Evolutionary conservation across 2,329 filamentous ascomycete genomes (phyloP).

Genomic region (Arthrocladium fulminans): DNA sequence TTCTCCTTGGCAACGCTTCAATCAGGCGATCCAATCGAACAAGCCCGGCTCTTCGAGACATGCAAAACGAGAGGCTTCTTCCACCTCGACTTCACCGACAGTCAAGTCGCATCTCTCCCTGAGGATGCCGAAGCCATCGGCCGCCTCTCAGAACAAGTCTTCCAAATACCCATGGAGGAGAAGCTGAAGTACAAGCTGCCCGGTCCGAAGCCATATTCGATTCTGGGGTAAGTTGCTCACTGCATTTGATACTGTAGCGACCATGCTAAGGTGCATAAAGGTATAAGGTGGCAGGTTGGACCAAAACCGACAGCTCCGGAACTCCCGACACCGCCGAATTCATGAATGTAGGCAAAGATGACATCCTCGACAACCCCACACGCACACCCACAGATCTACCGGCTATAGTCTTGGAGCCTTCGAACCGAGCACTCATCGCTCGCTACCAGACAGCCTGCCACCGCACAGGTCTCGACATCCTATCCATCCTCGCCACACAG

Average conservation of each 20-base stretch:
- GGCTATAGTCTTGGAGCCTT: background rate
- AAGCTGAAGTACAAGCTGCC: constrained; percentile 21
- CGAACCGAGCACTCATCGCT: constrained; percentile 11
- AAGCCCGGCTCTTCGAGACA: constrained; percentile 29
- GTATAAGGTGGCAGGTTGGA: constrained; percentile 3
- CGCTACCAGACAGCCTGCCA: constrained; percentile 16
- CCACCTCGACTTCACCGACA: constrained; percentile 42
- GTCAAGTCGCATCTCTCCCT: background rate
- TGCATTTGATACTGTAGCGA: background rate
- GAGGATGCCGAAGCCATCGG: constrained; percentile 20
- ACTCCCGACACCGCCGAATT: constrained; percentile 19
- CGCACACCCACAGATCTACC: constrained; percentile 8
- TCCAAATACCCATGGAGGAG: constrained; percentile 32
- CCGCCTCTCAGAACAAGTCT: constrained; percentile 34
- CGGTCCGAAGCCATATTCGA: constrained; percentile 7
- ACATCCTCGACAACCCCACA: constrained; percentile 8
- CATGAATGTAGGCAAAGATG: constrained; percentile 16
- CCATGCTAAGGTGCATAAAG: background rate
- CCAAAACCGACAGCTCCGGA: constrained; percentile 15
- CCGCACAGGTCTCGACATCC: constrained; percentile 17
- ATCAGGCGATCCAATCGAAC: constrained; percentile 27
- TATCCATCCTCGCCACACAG: constrained; percentile 16
- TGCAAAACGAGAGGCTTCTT: constrained; percentile 47
- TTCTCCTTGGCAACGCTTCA: constrained; percentile 33
- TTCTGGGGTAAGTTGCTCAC: background rate